Conservation (phyloP, 257 asterid genomes). For the Capsicum pubescens region DNA sequence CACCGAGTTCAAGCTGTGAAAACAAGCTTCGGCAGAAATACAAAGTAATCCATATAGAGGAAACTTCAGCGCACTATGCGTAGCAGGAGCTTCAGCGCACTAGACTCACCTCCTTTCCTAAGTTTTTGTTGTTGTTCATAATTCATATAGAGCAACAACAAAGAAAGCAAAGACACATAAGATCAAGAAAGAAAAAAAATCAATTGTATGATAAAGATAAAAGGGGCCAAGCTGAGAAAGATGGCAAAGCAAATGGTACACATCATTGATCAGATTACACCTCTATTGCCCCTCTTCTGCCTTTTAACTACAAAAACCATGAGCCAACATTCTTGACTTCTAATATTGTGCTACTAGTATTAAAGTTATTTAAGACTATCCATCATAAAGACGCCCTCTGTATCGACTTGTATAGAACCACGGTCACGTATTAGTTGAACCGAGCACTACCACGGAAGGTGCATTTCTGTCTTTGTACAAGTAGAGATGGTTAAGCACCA, state of each 20-base stretch:
- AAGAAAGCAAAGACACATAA: neutral
- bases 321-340: slow-evolving; percentile 24
- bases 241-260: slow-evolving; percentile 1
- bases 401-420: slow-evolving; percentile 95
- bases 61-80: too few relatives aligned
- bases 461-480: slow-evolving; percentile 86
- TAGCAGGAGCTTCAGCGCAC: too few relatives aligned
- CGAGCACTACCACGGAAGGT: slow-evolving; percentile 91
- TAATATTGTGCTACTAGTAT: slow-evolving; percentile 25
- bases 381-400: slow-evolving; percentile 53
- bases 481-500: slow-evolving; percentile 97
- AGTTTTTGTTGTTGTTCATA: neutral
- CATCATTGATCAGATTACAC: neutral
- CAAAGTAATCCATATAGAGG: too few relatives aligned
- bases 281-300: neutral
- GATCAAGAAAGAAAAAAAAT: neutral
- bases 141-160: neutral
- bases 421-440: slow-evolving; percentile 89
- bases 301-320: slow-evolving; percentile 23
- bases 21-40: too few relatives aligned
- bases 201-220: neutral
- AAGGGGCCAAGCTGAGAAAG: neutral
- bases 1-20: too few relatives aligned
- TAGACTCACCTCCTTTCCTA: too few relatives aligned
- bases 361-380: slow-evolving; percentile 21